Evolutionary conservation across 129 eudicot genomes (phyloP).

Genomic region (Flaveria robusta): DNA sequence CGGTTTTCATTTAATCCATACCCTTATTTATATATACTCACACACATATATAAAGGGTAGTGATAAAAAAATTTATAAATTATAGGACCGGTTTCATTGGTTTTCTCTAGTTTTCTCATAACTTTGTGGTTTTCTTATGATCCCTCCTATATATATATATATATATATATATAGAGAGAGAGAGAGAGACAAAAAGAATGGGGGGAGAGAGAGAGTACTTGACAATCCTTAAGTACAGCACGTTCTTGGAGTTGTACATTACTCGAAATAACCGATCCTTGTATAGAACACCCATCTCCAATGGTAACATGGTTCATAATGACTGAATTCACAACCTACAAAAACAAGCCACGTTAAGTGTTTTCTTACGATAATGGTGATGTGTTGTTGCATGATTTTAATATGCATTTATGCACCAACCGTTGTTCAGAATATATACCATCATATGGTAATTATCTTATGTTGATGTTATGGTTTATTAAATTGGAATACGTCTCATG

Average conservation of each 20-base stretch:
- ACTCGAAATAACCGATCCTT: conserved; percentile 83
- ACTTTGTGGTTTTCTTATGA: too few relatives aligned
- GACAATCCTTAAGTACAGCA: conserved; percentile 79
- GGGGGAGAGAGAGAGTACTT: conserved; percentile 47
- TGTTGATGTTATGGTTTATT: background rate
- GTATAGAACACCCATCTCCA: conserved; percentile 91
- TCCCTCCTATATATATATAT: too few relatives aligned
- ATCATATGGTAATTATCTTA: conserved; percentile 2
- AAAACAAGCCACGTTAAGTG: background rate
- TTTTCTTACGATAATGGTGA: background rate
- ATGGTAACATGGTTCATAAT: conserved; percentile 81
- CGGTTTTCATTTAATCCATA: too few relatives aligned
- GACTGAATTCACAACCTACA: conserved; percentile 81
- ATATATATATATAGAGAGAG: too few relatives aligned
- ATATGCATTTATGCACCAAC: too few relatives aligned
- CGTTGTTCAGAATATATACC: background rate
- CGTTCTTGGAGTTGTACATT: conserved; percentile 91
- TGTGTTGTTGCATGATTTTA: too few relatives aligned
- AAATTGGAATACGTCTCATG: conserved; percentile 6
- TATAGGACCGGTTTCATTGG: too few relatives aligned
- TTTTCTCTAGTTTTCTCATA: too few relatives aligned
- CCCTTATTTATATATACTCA: too few relatives aligned
- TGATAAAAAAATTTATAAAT: too few relatives aligned
- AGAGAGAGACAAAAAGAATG: background rate
- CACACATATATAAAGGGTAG: too few relatives aligned